Evolutionary conservation across 73 alveolate genomes (phyloP).

Genomic region (Symbiodinium pilosum): DNA sequence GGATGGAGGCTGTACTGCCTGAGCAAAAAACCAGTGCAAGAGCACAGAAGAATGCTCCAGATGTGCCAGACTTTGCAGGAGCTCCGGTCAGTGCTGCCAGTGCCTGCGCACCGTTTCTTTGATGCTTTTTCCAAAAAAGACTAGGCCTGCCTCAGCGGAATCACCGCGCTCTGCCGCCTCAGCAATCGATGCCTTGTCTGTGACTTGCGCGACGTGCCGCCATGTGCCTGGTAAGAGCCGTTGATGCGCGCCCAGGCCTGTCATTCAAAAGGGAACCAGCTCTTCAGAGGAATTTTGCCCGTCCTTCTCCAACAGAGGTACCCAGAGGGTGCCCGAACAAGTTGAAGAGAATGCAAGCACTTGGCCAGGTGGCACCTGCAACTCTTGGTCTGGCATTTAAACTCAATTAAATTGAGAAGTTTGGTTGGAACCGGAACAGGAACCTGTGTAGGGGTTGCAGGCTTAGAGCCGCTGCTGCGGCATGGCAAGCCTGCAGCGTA

Average conservation of each 20-base stretch:
- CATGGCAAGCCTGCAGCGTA: neutral
- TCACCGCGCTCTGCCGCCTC: slow-evolving; percentile 92
- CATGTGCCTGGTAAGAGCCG: slow-evolving; percentile 71
- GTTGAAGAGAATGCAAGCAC: slow-evolving; percentile 51
- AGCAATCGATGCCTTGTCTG: no score
- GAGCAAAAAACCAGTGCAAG: neutral
- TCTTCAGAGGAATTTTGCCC: no score
- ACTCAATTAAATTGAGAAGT: neutral
- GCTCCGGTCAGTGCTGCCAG: slow-evolving; percentile 83
- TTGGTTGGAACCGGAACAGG: no score
- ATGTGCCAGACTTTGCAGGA: slow-evolving; percentile 38
- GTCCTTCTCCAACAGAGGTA: slow-evolving; percentile 61
- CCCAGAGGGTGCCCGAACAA: slow-evolving; percentile 40
- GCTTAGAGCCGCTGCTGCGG: neutral
- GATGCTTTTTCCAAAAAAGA: neutral
- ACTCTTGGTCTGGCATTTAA: neutral
- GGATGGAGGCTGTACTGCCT: slow-evolving; percentile 1
- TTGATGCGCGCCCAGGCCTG: slow-evolving; percentile 86
- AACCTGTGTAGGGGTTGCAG: neutral
- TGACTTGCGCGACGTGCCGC: neutral
- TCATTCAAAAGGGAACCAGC: neutral
- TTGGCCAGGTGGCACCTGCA: slow-evolving; percentile 25
- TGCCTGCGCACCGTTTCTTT: neutral
- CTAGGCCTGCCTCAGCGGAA: slow-evolving; percentile 27
- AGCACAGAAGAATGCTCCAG: no score